phyloP scores from a whole-genome alignment of 306 rosid genomes.

The Casuarina cunninghamiana region DNA sequence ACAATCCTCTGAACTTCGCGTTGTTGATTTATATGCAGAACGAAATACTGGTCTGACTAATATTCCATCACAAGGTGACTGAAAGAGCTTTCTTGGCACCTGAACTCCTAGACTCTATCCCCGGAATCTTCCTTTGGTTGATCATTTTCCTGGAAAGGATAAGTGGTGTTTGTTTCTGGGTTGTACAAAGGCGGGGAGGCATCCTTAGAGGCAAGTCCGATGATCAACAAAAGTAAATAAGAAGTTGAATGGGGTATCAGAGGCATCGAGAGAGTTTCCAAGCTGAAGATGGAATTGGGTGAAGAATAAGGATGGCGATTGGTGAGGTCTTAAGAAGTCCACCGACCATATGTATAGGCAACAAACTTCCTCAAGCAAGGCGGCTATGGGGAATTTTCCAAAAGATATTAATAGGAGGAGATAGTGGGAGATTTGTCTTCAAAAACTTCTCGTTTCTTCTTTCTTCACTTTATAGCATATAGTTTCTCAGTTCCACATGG shows the following conservation, averaged over 20 bases:
- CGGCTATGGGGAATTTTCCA: background rate
- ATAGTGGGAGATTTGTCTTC: no score
- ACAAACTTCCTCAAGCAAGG: background rate
- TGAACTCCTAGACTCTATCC: background rate
- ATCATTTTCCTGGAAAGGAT: conserved; percentile 4
- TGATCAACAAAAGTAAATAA: no score
- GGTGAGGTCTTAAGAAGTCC: no score
- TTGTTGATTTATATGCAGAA: background rate
- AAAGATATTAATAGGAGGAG: background rate
- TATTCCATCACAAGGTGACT: background rate
- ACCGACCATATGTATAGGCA: no score
- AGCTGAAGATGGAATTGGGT: no score
- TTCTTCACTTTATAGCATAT: no score
- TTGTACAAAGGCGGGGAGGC: background rate
- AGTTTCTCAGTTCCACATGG: no score
- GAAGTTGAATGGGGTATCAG: no score
- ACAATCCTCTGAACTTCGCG: background rate
- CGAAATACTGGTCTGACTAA: background rate
- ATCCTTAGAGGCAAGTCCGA: no score
- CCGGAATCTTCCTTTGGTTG: background rate
- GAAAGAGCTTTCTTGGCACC: background rate
- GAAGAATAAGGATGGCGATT: no score
- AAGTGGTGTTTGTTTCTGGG: no score
- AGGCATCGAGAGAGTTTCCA: no score
- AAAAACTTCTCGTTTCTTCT: background rate